Percentiles rank a stretch among this genome's conserved stretches.
phyloP scores from a whole-genome alignment of 108 stramenopile species.

The Parietichytrium sp. region DNA sequence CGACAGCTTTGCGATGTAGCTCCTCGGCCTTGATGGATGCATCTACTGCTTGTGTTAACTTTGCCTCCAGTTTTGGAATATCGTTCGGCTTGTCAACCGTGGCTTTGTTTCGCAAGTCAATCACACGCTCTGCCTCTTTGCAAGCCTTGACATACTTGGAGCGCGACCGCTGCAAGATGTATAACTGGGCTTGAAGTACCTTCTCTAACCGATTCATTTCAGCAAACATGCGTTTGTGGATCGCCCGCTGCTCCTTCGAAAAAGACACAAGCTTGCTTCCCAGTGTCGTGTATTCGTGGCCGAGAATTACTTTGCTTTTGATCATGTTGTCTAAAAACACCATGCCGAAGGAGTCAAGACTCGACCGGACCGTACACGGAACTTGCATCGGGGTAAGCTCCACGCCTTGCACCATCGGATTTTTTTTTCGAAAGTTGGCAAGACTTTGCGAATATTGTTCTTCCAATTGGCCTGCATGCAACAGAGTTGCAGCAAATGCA shows the following conservation, averaged over 20 bases:
- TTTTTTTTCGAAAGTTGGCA: conserved; percentile 14
- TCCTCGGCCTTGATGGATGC: background rate
- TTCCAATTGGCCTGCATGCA: background rate
- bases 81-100: background rate
- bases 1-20: background rate
- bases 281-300: conserved; percentile 17
- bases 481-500: background rate
- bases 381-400: background rate
- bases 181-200: background rate
- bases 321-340: conserved; percentile 33
- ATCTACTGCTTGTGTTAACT: background rate
- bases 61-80: background rate
- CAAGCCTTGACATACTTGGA: conserved; percentile 7
- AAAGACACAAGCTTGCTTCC: background rate
- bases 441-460: conserved; percentile 8
- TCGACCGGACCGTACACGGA: background rate
- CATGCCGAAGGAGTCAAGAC: background rate
- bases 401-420: background rate
- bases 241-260: background rate
- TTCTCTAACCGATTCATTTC: conserved; percentile 11
- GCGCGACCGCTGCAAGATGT: conserved; percentile 5
- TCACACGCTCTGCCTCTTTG: background rate
- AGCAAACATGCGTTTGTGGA: background rate
- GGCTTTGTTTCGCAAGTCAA: background rate
- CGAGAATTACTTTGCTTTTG: conserved; percentile 12